These are phyloP conservation scores for Megacollybia platyphylla DNA, from an alignment of 1,284 basidiomycete genomes.

Conservation along the genomic window DNA sequence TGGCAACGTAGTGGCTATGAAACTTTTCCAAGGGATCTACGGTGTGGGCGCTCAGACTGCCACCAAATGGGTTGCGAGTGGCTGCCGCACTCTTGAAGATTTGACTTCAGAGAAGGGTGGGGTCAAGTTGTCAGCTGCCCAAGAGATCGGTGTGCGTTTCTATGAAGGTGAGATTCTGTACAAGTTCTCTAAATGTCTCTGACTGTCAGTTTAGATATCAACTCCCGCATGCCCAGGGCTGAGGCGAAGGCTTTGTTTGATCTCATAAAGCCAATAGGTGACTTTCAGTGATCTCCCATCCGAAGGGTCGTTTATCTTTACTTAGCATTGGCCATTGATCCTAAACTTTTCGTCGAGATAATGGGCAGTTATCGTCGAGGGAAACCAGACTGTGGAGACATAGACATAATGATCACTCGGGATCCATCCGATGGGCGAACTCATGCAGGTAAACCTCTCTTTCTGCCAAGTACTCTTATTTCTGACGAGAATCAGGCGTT, in stretches of 20 bases:
- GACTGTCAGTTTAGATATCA: slow-evolving; percentile 38
- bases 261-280: slow-evolving; percentile 58
- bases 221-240: slow-evolving; percentile 70
- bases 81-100: slow-evolving; percentile 72
- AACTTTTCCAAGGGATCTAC: slow-evolving; percentile 68
- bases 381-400: slow-evolving; percentile 72
- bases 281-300: slow-evolving; percentile 4
- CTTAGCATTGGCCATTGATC: slow-evolving; percentile 58
- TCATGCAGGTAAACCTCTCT: slow-evolving; percentile 39
- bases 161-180: slow-evolving; percentile 49
- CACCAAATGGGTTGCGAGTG: slow-evolving; percentile 60
- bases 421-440: slow-evolving; percentile 58
- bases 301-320: neutral
- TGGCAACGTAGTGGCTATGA: slow-evolving; percentile 32
- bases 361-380: slow-evolving; percentile 89
- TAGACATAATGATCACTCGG: slow-evolving; percentile 81
- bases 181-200: neutral
- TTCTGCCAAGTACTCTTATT: neutral
- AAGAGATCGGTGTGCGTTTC: slow-evolving; percentile 65
- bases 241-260: slow-evolving; percentile 70
- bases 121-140: slow-evolving; percentile 48
- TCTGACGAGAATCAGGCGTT: slow-evolving; percentile 29
- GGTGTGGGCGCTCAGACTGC: slow-evolving; percentile 68
- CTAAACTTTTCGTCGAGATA: slow-evolving; percentile 63
- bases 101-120: slow-evolving; percentile 43